Base-by-base conservation (phyloP, 1,284 basidiomycete species). In the Trametes hirsuta region DNA sequence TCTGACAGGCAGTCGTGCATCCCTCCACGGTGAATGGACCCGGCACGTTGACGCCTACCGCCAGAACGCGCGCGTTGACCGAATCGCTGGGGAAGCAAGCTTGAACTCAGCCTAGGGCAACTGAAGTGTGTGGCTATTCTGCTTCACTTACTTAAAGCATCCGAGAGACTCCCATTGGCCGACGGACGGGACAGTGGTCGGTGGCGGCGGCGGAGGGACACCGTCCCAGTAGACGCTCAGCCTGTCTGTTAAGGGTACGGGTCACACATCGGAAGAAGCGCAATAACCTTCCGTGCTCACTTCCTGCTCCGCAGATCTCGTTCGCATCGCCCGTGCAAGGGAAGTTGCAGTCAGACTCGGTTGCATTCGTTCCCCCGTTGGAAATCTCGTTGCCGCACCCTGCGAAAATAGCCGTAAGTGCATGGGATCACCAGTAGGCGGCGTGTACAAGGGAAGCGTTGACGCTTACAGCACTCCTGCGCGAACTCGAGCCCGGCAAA, bases 171-270 rank as follows among this genome's bases (percentile, higher is more conserved):
- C 72, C 87, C 87, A 89, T 44, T 81, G 76, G 4, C 85, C 87
- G 48, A 85, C 79, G 55, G 71, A 79, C 1, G 80, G 76, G 1
- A 81, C 77, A 47, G 79, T 82, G 21, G 72, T 71, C 0, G 87
- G 82, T 18, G 81, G 72, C 1, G 86, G 69, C 5, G 88, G 82
- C 30, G 86, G 84, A 14, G 72, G 59, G 44, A 74, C 72, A 25
- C 87, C 86, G 65, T 80, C 88, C 79, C 79, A 84, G 74, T 84
- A 91, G 5, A 91, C 71, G 66, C 84, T 86, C 10, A 91, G 75
- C n/a, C 79, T 81, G 69, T 79, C 71, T 71, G 52, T 42, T 47
- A 37, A 15, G 39, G 30, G 39, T 49, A 30, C 24, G 30, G 44
- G 59, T 47, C 53, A 52, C 40, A 39, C 34, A 37, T 55, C 60